Evolutionary conservation across 2,329 filamentous ascomycete species (phyloP).

Genomic region (Parascedosporium putredinis): DNA sequence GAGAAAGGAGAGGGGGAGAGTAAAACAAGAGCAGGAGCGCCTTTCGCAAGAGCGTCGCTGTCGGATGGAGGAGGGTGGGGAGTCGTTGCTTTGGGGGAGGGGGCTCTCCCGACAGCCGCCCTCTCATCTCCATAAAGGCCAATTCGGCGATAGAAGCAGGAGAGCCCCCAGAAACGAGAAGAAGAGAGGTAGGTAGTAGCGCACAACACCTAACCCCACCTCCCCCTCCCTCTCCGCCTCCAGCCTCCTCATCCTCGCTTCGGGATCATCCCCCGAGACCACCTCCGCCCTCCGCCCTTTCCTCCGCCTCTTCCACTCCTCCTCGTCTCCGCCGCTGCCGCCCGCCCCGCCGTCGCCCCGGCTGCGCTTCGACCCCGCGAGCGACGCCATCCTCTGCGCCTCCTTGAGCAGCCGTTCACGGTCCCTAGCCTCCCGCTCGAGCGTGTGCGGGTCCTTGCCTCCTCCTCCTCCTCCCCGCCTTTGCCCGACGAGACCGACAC

Average conservation of each 20-base stretch:
- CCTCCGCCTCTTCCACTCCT: conserved; percentile 18
- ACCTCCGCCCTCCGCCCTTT: conserved; percentile 39
- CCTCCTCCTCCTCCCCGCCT: too few relatives aligned
- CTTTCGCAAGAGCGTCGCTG: too few relatives aligned
- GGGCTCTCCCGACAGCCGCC: too few relatives aligned
- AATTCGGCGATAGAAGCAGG: too few relatives aligned
- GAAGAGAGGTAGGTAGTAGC: too few relatives aligned
- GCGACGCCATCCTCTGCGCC: conserved; percentile 51
- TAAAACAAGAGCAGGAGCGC: background rate
- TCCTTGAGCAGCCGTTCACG: conserved; percentile 59
- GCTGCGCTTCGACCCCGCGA: conserved; percentile 40
- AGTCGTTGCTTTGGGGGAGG: too few relatives aligned
- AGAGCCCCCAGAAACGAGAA: too few relatives aligned
- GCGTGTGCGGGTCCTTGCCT: conserved; percentile 53
- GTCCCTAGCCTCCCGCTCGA: conserved; percentile 57
- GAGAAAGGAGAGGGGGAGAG: background rate
- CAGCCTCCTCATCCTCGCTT: conserved; percentile 43
- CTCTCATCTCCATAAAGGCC: too few relatives aligned
- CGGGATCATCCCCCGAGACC: conserved; percentile 34
- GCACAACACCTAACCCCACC: conserved; percentile 28
- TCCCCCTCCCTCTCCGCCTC: conserved; percentile 50
- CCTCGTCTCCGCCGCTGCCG: too few relatives aligned
- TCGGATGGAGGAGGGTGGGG: too few relatives aligned
- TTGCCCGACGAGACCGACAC: conserved; percentile 16
- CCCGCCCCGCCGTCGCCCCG: too few relatives aligned